Conservation (phyloP, 371 early-diverging fungal genomes). For the Rhizopus stolonifer region DNA sequence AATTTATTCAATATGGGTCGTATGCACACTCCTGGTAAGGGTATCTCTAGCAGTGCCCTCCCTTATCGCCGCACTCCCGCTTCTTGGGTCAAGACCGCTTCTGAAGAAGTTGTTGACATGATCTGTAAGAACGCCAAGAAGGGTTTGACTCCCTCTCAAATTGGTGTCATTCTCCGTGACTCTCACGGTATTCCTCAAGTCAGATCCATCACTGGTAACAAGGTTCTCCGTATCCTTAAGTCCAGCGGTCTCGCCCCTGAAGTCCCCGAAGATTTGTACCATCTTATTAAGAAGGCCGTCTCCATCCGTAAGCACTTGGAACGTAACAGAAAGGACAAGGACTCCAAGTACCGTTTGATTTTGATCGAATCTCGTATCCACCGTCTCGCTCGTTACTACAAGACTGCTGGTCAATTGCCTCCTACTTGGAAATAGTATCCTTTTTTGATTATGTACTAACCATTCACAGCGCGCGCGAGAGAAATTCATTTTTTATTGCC, state of each 20-base stretch:
- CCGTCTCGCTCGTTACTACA: constrained; percentile 99
- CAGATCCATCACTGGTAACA: constrained; percentile 94
- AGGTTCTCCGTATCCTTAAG: constrained; percentile 94
- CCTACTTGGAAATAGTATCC: constrained; percentile 97
- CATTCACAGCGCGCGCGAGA: not conserved
- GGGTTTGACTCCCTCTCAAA: constrained; percentile 98
- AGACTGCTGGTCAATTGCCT: constrained; percentile 95
- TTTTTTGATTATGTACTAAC: constrained; percentile 33
- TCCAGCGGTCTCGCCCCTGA: constrained; percentile 84
- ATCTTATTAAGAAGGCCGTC: constrained; percentile 99
- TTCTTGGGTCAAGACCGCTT: constrained; percentile 95
- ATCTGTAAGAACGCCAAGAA: constrained; percentile 99
- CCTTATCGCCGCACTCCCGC: constrained; percentile 99
- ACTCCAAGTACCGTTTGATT: constrained; percentile 99
- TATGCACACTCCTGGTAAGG: constrained; percentile 96
- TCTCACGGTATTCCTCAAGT: constrained; percentile 98
- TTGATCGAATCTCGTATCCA: constrained; percentile 98
- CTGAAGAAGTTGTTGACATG: constrained; percentile 96
- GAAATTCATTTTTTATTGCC: constrained; percentile 13
- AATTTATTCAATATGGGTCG: constrained; percentile 33
- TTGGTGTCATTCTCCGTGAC: constrained; percentile 99
- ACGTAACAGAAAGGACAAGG: constrained; percentile 98
- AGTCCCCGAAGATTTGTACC: constrained; percentile 99
- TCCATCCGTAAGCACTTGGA: constrained; percentile 99
- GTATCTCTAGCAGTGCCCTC: constrained; percentile 97